Evolutionary conservation across 306 rosid genomes (phyloP), one percentile per base, ranked within the genome.

Genomic region (Pyrus communis): DNA sequence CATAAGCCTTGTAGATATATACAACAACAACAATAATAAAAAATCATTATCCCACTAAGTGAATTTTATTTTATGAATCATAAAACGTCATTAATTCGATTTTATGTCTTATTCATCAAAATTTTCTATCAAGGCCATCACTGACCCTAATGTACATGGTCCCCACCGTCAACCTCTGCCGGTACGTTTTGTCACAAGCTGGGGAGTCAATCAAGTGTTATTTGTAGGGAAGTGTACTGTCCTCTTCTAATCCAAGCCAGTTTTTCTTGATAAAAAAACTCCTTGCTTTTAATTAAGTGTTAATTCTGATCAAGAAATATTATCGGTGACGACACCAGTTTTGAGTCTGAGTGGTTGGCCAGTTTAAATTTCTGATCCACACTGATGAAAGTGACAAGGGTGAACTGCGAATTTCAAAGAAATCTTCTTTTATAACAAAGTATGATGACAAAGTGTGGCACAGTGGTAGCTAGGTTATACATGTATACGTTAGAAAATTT

Each of bases 51-150:
- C 9, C 0, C 40, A 35, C 0, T 35, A 35, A 35, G 2, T 35
- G 0, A 1, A 0, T 0, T 7, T 9, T 0, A 1, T 2, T 35
- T 35, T 35, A 35, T 35, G 0, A 35, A 35, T 35, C 2, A 0
- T 35, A 35, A 1, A 35, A 6, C 2, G 2, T 0, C 2, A 35
- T 35, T 35, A 35, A 0, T 7, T 35, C 9, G 0, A 0, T 35
- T 35, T 35, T 35, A 6, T 5, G 7, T 0, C 38, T 1, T 2
- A 0, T 35, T 49, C 21, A 15, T 0, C 55, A 49, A 49, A 49
- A 15, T 15, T 49, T 15, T 49, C 55, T 15, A 6, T 15, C 55
- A 49, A 49, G 21, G 54, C 15, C 54, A 49, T 17, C 55, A 17
- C 55, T 51, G 21, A 18, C 21, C 55, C 55, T 51, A 15, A 42